These are phyloP conservation scores for Akanthomyces uredinophilus DNA, from an alignment of 2,329 filamentous ascomycete genomes.

Conservation along the genomic window DNA sequence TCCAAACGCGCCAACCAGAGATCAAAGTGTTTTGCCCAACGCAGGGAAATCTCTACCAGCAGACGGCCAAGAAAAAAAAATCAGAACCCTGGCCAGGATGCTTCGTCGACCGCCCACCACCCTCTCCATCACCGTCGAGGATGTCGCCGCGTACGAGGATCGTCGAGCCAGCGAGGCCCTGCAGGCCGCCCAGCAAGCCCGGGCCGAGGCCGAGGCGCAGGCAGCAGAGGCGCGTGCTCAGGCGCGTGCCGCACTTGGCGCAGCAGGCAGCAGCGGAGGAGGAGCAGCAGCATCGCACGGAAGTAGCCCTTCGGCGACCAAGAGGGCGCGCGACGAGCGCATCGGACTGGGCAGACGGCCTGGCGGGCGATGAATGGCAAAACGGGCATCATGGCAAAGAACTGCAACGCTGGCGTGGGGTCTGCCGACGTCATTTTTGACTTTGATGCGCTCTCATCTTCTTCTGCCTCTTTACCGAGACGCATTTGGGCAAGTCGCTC, in stretches of 20 bases:
- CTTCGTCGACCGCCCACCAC: slow-evolving; percentile 64
- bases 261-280: slow-evolving; percentile 18
- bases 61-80: background rate
- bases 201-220: slow-evolving; percentile 20
- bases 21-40: background rate
- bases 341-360: slow-evolving; percentile 28
- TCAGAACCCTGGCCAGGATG: slow-evolving; percentile 36
- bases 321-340: slow-evolving; percentile 33
- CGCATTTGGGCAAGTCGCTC: background rate
- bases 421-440: no score
- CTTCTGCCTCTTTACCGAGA: background rate
- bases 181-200: slow-evolving; percentile 28
- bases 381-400: background rate
- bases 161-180: slow-evolving; percentile 43
- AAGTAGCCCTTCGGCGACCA: slow-evolving; percentile 22
- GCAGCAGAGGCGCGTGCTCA: slow-evolving; percentile 13
- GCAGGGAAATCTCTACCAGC: background rate
- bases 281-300: slow-evolving; percentile 10
- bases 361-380: slow-evolving; percentile 16
- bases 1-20: background rate
- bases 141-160: slow-evolving; percentile 66
- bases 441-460: no score
- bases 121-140: slow-evolving; percentile 63
- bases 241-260: slow-evolving; percentile 2
- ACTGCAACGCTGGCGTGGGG: no score